Conservation (phyloP, 192 early-diverging fungal species). For the Coemansia sp. region DNA sequence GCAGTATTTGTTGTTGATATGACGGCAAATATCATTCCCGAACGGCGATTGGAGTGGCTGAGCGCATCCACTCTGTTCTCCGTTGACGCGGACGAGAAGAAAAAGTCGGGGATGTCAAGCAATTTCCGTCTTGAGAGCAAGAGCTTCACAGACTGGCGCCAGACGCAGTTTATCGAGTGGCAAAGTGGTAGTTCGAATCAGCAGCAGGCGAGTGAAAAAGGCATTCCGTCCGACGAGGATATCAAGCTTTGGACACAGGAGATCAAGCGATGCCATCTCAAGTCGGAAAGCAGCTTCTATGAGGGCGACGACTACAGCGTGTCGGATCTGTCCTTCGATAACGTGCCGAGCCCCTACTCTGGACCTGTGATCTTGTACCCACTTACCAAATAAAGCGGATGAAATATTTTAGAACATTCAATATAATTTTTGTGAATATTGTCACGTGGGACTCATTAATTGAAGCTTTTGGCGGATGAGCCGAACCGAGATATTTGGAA, state of each 20-base stretch:
- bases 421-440: not conserved
- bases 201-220: not conserved
- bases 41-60: conserved; percentile 8
- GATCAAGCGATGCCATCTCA: conserved; percentile 19
- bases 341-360: not conserved
- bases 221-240: conserved; percentile 4
- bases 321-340: conserved; percentile 24
- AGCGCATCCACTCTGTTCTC: conserved; percentile 7
- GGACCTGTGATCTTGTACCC: conserved; percentile 14
- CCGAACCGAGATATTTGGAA: not conserved
- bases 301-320: conserved; percentile 17
- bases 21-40: conserved; percentile 6
- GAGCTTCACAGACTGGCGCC: conserved; percentile 22
- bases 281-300: conserved; percentile 10
- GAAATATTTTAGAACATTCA: not conserved
- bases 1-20: conserved; percentile 21
- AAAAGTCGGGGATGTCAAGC: not conserved
- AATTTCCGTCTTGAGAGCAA: conserved; percentile 4
- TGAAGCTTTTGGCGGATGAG: not conserved
- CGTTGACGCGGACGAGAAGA: not conserved
- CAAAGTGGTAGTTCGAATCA: not conserved
- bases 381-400: not conserved
- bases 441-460: not conserved
- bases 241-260: conserved; percentile 21
- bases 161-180: conserved; percentile 18